phyloP scores from a whole-genome alignment of 441 rosid species.

The Pelargonium citronellum region DNA sequence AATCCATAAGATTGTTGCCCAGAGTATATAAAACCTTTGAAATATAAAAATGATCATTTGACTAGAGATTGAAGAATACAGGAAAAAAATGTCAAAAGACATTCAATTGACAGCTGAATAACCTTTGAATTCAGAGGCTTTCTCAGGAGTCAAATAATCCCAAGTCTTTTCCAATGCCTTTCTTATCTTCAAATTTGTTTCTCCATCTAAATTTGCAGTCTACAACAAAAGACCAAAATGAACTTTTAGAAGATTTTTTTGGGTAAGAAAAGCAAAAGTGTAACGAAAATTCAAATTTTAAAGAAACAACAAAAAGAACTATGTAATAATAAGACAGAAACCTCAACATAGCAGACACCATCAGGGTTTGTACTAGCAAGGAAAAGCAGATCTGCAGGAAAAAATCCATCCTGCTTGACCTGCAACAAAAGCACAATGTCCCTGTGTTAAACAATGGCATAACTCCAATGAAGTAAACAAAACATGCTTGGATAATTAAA shows the following conservation, averaged over 20 bases:
- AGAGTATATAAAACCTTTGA: not conserved
- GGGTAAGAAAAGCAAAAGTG: not conserved
- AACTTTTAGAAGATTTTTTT: not conserved
- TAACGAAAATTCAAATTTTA: conserved; percentile 5
- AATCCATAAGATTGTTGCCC: not conserved
- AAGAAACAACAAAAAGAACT: not conserved
- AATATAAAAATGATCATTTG: not conserved
- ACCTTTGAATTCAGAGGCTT: conserved; percentile 90
- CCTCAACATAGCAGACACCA: conserved; percentile 98
- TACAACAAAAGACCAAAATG: conserved; percentile 22
- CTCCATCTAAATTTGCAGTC: conserved; percentile 99
- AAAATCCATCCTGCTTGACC: conserved; percentile 90
- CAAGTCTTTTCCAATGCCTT: conserved; percentile 97
- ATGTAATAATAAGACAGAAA: conserved; percentile 21
- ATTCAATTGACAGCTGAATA: conserved; percentile 2
- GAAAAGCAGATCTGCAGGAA: conserved; percentile 92
- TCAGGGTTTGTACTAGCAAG: conserved; percentile 88
- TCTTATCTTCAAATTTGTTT: conserved; percentile 97
- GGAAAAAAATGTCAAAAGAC: not conserved
- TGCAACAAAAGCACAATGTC: conserved; percentile 34
- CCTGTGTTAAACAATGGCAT: not conserved
- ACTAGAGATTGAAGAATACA: not conserved
- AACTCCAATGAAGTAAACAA: not conserved
- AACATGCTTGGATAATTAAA: not conserved
- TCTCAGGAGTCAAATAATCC: conserved; percentile 89